These are phyloP conservation scores for Talaromyces funiculosus DNA, from an alignment of 2,329 filamentous ascomycete genomes.

Conservation along the genomic window DNA sequence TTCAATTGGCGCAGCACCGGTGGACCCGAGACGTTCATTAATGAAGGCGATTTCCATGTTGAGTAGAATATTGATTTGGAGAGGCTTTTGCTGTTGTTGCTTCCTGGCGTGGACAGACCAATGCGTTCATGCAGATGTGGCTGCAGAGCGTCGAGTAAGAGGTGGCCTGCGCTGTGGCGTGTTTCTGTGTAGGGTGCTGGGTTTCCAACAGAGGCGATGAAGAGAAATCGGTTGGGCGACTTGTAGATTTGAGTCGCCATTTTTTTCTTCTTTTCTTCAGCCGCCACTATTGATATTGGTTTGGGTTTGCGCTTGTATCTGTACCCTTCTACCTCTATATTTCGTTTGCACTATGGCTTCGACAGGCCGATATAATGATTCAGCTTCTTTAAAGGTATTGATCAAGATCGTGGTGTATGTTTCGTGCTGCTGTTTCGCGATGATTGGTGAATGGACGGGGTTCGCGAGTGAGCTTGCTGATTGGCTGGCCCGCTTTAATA, in stretches of 20 bases:
- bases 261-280: neutral
- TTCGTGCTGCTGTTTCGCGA: neutral
- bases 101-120: conserved; percentile 50
- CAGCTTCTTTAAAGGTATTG: too few relatives aligned
- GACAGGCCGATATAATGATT: too few relatives aligned
- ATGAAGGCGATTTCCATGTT: conserved; percentile 62
- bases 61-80: conserved; percentile 39
- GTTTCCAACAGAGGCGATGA: conserved; percentile 86
- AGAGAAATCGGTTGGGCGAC: conserved; percentile 44
- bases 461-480: neutral
- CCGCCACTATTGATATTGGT: too few relatives aligned
- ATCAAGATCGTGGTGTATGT: neutral
- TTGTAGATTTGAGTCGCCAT: conserved; percentile 8
- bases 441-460: neutral
- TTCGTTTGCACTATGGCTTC: too few relatives aligned
- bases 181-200: conserved; percentile 64
- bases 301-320: too few relatives aligned
- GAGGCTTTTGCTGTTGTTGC: conserved; percentile 20
- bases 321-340: too few relatives aligned
- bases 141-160: conserved; percentile 60
- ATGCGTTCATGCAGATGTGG: conserved; percentile 42
- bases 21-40: conserved; percentile 81
- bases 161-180: conserved; percentile 82
- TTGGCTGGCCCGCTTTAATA: neutral
- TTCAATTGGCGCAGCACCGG: conserved; percentile 64